Percentiles rank a stretch among this genome's conserved stretches.
Conservation (phyloP, 164 flowering plant species). For the Magnolia sinica region DNA sequence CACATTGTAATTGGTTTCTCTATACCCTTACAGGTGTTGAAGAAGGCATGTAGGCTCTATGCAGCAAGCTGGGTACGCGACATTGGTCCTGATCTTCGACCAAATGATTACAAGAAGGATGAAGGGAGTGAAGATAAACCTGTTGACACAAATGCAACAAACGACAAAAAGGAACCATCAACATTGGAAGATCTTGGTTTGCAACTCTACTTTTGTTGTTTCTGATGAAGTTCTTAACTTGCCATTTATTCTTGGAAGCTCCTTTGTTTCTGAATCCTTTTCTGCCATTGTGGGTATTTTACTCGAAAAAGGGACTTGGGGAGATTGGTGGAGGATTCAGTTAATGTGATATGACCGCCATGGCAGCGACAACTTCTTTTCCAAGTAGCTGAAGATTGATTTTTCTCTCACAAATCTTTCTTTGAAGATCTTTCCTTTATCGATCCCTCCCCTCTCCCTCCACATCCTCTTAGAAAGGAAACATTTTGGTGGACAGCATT, state of each 20-base stretch:
- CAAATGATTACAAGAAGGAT: slow-evolving; percentile 55
- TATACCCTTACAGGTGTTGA: slow-evolving; percentile 48
- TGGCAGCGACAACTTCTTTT: too few species aligned
- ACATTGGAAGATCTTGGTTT: slow-evolving; percentile 84
- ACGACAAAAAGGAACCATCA: slow-evolving; percentile 59
- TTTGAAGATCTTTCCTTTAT: too few species aligned
- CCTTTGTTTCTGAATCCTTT: too few species aligned
- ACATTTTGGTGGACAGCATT: too few species aligned
- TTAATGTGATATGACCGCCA: too few species aligned
- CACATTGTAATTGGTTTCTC: not conserved
- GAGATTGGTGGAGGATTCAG: too few species aligned
- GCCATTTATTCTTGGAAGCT: not conserved
- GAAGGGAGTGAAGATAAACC: slow-evolving; percentile 27
- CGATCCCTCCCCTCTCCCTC: too few species aligned
- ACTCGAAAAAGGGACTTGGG: too few species aligned
- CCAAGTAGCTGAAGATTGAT: too few species aligned
- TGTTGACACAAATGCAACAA: slow-evolving; percentile 15
- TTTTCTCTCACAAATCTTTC: too few species aligned
- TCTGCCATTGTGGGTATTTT: too few species aligned
- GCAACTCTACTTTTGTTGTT: slow-evolving; percentile 5
- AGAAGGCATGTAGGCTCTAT: slow-evolving; percentile 75
- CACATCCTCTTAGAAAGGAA: too few species aligned
- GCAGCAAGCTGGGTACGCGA: slow-evolving; percentile 95
- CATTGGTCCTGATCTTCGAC: slow-evolving; percentile 86
- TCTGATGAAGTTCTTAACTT: not conserved